These are phyloP conservation scores for Austroboletus novae-zelandiae DNA, from an alignment of 1,284 basidiomycete genomes.

Conservation along the genomic window DNA sequence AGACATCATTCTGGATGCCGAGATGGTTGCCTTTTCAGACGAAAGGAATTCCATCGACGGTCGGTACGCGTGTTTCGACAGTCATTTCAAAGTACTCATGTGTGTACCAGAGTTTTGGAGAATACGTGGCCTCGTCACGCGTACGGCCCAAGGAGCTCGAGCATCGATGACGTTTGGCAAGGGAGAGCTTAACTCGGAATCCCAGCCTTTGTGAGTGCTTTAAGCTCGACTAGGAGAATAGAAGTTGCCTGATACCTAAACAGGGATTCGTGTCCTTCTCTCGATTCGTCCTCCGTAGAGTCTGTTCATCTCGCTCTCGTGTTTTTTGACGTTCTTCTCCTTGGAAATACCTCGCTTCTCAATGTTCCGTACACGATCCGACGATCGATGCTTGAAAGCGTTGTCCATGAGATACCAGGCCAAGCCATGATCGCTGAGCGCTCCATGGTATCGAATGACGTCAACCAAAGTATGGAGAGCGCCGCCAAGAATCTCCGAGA, in stretches of 20 bases:
- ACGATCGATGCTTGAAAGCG: slow-evolving; percentile 56
- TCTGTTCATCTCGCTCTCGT: slow-evolving; percentile 70
- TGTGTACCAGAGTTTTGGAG: slow-evolving; percentile 62
- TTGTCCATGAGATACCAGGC: slow-evolving; percentile 52
- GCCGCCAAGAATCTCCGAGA: slow-evolving; percentile 35
- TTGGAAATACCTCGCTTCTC: slow-evolving; percentile 61
- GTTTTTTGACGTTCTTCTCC: slow-evolving; percentile 78
- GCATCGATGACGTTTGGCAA: slow-evolving; percentile 21
- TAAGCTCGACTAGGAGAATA: not conserved
- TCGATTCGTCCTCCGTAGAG: slow-evolving; percentile 43
- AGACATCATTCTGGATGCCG: slow-evolving; percentile 78
- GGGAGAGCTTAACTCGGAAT: slow-evolving; percentile 11
- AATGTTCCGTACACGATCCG: slow-evolving; percentile 56
- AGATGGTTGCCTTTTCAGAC: slow-evolving; percentile 82
- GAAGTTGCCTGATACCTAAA: not conserved
- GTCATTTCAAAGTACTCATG: slow-evolving; percentile 3
- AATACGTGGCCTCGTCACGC: slow-evolving; percentile 56
- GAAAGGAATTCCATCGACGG: slow-evolving; percentile 52
- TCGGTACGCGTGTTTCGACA: slow-evolving; percentile 26
- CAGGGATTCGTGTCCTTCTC: slow-evolving; percentile 43
- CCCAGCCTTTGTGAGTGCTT: slow-evolving; percentile 23
- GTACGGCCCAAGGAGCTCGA: slow-evolving; percentile 55
- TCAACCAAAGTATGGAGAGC: slow-evolving; percentile 7
- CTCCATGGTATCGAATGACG: slow-evolving; percentile 36
- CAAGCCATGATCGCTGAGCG: slow-evolving; percentile 64